Percentiles rank a stretch among this genome's conserved stretches.
These are phyloP conservation scores for Vanrija sp. DNA, from an alignment of 1,284 basidiomycete genomes.

Conservation along the genomic window DNA sequence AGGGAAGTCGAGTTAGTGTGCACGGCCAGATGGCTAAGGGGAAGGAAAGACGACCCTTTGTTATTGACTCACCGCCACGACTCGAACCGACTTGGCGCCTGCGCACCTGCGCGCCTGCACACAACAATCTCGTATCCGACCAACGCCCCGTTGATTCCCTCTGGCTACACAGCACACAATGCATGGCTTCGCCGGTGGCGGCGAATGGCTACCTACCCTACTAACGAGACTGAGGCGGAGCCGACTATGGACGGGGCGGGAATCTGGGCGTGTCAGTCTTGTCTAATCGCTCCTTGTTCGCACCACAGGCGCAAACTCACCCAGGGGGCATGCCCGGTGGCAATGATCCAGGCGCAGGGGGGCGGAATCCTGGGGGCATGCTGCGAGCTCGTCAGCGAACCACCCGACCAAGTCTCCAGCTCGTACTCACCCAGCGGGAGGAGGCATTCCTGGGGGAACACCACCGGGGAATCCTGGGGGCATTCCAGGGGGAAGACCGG, in stretches of 20 bases:
- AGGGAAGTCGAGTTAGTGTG: too few relatives aligned
- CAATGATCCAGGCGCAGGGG: conserved; percentile 1
- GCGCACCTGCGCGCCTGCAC: too few relatives aligned
- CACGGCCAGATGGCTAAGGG: too few relatives aligned
- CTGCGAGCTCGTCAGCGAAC: conserved; percentile 3
- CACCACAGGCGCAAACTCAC: conserved; percentile 41
- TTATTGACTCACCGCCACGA: too few relatives aligned
- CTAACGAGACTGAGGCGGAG: background rate
- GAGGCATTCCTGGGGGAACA: conserved; percentile 39
- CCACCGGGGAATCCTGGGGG: conserved; percentile 46
- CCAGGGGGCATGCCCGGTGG: conserved; percentile 21
- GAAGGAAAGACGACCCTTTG: too few relatives aligned
- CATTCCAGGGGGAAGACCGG: conserved; percentile 53
- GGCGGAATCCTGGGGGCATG: conserved; percentile 1
- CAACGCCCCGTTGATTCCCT: too few relatives aligned
- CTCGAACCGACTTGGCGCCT: background rate
- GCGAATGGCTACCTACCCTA: background rate
- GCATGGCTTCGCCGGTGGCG: conserved; percentile 1
- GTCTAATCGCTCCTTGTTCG: too few relatives aligned
- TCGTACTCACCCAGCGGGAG: conserved; percentile 29
- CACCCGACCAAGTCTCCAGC: background rate
- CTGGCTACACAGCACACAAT: conserved; percentile 4
- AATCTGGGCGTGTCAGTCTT: conserved; percentile 8
- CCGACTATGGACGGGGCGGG: conserved; percentile 12
- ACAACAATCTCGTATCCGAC: too few relatives aligned